Evolutionary conservation across 1,284 basidiomycete species (phyloP).

Genomic region (Coniophora puteana): DNA sequence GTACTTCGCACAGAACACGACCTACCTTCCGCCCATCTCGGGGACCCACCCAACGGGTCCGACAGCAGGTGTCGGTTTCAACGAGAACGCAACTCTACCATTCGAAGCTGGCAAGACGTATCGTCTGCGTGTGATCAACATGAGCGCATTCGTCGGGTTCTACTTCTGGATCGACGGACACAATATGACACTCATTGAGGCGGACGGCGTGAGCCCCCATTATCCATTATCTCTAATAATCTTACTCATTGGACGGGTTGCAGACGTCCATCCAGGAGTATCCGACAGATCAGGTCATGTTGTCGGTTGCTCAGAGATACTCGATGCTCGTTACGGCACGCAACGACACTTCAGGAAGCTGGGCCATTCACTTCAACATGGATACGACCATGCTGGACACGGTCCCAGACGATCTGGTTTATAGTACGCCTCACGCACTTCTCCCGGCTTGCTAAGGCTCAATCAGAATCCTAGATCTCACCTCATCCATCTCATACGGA

Average conservation of each 20-base stretch:
- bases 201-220: constrained; percentile 67
- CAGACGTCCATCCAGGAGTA: constrained; percentile 77
- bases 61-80: constrained; percentile 68
- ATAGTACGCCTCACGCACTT: constrained; percentile 50
- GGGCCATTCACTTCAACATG: constrained; percentile 89
- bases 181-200: constrained; percentile 86
- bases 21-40: constrained; percentile 62
- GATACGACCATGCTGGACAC: constrained; percentile 84
- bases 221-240: not conserved
- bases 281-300: constrained; percentile 63
- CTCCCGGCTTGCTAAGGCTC: constrained; percentile 4
- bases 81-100: constrained; percentile 82
- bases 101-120: constrained; percentile 84
- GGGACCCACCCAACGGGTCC: constrained; percentile 43
- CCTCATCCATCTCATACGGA: constrained; percentile 71
- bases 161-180: constrained; percentile 92
- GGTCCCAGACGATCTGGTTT: constrained; percentile 65
- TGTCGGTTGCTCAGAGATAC: constrained; percentile 92
- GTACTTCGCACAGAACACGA: constrained; percentile 77
- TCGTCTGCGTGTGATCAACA: constrained; percentile 78
- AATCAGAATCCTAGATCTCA: constrained; percentile 54
- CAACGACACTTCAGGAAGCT: constrained; percentile 82
- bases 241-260: not conserved
- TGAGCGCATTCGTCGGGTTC: constrained; percentile 68
- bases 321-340: constrained; percentile 88